A percentile compares a stretch with the other conserved stretches of the same genome.
Evolutionary conservation across 163 green algal species (phyloP).

Genomic region (Prototheca cutis): DNA sequence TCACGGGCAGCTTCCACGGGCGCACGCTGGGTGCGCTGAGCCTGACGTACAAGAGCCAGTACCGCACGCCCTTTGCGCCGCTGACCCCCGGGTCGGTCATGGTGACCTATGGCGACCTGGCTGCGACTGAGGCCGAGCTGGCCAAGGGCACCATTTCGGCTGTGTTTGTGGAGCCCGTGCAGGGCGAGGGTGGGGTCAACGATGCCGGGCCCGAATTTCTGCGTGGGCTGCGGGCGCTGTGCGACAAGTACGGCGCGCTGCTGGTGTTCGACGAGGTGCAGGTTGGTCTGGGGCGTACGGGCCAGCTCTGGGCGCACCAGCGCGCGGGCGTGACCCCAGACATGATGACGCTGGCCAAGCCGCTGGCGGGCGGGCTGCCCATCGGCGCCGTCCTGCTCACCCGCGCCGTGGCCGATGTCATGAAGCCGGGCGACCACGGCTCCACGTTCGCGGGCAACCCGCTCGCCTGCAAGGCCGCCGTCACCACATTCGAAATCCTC

Average conservation of each 20-base stretch:
- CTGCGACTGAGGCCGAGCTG: conserved; percentile 43
- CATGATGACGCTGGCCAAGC: conserved; percentile 96
- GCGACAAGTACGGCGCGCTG: conserved; percentile 82
- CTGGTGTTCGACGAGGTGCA: conserved; percentile 95
- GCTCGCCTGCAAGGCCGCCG: conserved; percentile 79
- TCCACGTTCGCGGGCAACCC: conserved; percentile 95
- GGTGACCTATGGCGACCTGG: conserved; percentile 84
- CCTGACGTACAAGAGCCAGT: conserved; percentile 84
- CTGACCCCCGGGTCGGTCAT: conserved; percentile 74
- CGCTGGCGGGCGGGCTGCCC: conserved; percentile 83
- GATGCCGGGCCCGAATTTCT: conserved; percentile 58
- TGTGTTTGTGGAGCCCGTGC: conserved; percentile 97
- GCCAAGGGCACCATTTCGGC: conserved; percentile 66
- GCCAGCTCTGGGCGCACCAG: conserved; percentile 88
- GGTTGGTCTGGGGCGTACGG: conserved; percentile 63
- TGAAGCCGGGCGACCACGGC: conserved; percentile 90
- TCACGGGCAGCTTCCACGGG: conserved; percentile 90
- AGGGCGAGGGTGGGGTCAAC: conserved; percentile 66
- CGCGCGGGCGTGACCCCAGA: conserved; percentile 84
- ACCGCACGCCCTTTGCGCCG: conserved; percentile 86
- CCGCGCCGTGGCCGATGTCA: conserved; percentile 80
- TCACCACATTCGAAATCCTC: conserved; percentile 84
- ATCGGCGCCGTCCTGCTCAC: conserved; percentile 90
- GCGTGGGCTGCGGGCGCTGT: conserved; percentile 70
- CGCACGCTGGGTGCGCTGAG: conserved; percentile 90